A percentile compares a stretch with the other conserved stretches of the same genome.
phyloP scores from a whole-genome alignment of 192 early-diverging fungal genomes.

The Hyaloraphidium curvatum region DNA sequence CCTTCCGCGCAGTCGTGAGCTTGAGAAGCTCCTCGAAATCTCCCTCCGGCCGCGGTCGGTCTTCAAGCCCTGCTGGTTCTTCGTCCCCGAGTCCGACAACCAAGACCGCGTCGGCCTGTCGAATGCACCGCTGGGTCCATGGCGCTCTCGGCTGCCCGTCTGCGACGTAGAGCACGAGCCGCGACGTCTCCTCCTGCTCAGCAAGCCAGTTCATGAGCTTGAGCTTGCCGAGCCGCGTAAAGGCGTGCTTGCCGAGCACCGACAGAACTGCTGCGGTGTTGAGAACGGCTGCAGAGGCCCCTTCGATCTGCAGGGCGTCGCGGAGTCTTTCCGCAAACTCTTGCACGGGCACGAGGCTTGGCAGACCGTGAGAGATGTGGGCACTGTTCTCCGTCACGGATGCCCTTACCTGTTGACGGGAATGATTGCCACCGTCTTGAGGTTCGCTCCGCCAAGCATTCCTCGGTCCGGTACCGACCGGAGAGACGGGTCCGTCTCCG shows the following conservation, averaged over 20 bases:
- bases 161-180: conserved; percentile 86
- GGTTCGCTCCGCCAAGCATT: conserved; percentile 61
- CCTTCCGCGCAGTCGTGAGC: conserved; percentile 95
- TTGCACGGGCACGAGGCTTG: conserved; percentile 66
- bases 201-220: conserved; percentile 83
- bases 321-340: conserved; percentile 76
- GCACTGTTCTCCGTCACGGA: no score
- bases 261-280: conserved; percentile 58
- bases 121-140: conserved; percentile 91
- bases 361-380: no score
- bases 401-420: no score
- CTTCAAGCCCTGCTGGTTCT: conserved; percentile 52
- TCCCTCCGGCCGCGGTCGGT: no score
- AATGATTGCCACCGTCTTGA: conserved; percentile 85
- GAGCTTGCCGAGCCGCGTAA: conserved; percentile 75
- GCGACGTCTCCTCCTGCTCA: conserved; percentile 74
- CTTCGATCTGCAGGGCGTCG: conserved; percentile 44
- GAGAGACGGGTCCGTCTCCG: background rate
- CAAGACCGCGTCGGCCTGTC: conserved; percentile 91
- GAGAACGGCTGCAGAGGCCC: conserved; percentile 53
- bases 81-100: conserved; percentile 83
- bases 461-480: background rate
- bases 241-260: conserved; percentile 78
- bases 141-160: conserved; percentile 73
- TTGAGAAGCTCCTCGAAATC: conserved; percentile 84